These are phyloP conservation scores for Salix koriyanagi DNA, from an alignment of 345 rosid species.

Conservation along the genomic window DNA sequence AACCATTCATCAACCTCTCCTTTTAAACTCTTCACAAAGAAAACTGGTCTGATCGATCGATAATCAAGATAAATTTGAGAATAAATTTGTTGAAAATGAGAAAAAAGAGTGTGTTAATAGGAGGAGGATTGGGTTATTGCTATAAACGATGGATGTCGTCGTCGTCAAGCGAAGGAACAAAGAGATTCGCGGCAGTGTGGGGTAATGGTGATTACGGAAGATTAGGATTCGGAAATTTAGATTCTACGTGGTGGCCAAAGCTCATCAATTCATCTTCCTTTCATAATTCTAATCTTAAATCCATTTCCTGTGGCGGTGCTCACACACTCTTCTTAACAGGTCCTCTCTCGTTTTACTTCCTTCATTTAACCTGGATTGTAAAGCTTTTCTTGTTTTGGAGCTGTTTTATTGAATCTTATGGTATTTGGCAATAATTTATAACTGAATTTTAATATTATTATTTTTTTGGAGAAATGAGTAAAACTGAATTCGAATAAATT, in stretches of 20 bases:
- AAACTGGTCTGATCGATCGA: no score
- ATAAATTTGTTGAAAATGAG: no score
- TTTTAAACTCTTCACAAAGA: no score
- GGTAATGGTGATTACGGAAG: slow-evolving; percentile 90
- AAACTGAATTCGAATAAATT: no score
- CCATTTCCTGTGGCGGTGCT: slow-evolving; percentile 92
- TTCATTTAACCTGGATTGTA: neutral
- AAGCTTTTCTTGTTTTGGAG: neutral
- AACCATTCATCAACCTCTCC: no score
- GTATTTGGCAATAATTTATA: no score
- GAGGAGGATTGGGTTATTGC: no score
- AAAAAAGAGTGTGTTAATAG: no score
- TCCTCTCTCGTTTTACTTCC: slow-evolving; percentile 6
- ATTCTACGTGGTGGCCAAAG: slow-evolving; percentile 68
- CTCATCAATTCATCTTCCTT: slow-evolving; percentile 41
- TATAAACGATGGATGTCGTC: neutral
- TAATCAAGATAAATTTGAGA: no score
- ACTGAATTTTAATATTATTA: neutral
- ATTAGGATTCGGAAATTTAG: slow-evolving; percentile 63
- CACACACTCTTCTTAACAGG: slow-evolving; percentile 94
- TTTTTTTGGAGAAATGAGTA: neutral
- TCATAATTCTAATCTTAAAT: slow-evolving; percentile 37
- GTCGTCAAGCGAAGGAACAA: neutral
- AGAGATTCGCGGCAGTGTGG: slow-evolving; percentile 71
- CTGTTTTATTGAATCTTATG: neutral